Base-by-base conservation (phyloP, 2,329 filamentous ascomycete species). In the Phyllosticta citrichinensis region DNA sequence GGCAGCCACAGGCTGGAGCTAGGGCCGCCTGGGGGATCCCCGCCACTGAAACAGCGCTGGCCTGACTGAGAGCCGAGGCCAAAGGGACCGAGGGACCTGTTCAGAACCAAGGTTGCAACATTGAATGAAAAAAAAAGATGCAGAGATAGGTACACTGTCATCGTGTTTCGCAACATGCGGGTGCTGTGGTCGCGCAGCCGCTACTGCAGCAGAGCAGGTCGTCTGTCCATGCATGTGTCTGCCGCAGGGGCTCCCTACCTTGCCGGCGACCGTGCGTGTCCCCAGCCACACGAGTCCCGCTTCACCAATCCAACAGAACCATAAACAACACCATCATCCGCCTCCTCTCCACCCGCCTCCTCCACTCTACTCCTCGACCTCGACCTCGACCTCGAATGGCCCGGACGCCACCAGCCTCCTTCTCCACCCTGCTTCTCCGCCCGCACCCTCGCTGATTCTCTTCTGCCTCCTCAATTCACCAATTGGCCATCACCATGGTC, bases 401-500 rank as follows among this genome's bases (percentile, higher is more conserved):
- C 14, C 52, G 53, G n/a, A 35, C 24, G 53, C 58, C 52, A 9
- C 55, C 58, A 40, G 58, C 58, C 52, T 54, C 40, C 58, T 60
- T 52, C 58, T 60, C 55, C 55, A 40, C 59, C 27, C 59, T 33
- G 57, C 59, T 35, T 17, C 20, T 40, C 25, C 20, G 52, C 17
- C 17, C 12, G 17, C 11, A 27, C 25, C 40, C 58, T 40, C 25
- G 22, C 22, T 56, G 52, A 40, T 33, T 54, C 52, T 40, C 33
- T 52, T 22, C 22, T 22, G 55, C 51, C 35, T 40, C 11, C 12
- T 12, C 35, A n/a, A 14, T 9, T 25, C 55, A 58, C 55, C 60
- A 58, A 62, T 62, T 62, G 60, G 60, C 60, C 55, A 55, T 52
- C 60, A 81, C 77, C 77, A 96, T 96, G 91, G 89, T 93, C 79